These are phyloP conservation scores for Solanum tacnaense DNA, from an alignment of 257 asterid species.

Conservation along the genomic window DNA sequence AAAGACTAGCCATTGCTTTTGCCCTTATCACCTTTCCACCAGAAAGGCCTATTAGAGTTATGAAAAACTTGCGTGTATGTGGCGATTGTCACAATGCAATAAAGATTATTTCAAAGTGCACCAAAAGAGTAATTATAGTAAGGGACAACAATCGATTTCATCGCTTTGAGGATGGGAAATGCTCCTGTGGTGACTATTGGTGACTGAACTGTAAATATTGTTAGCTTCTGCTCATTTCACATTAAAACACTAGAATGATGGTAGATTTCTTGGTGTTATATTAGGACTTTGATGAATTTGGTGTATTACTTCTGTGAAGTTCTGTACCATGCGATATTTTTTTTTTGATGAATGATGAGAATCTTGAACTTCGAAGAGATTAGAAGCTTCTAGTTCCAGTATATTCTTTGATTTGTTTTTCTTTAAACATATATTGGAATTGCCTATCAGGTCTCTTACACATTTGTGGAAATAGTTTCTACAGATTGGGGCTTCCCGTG, in stretches of 20 bases:
- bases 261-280: not conserved
- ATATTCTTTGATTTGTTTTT: not conserved
- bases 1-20: constrained; percentile 83
- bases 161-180: constrained; percentile 53
- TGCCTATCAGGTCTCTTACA: not conserved
- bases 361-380: not conserved
- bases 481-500: not conserved
- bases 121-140: constrained; percentile 48
- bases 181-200: constrained; percentile 91
- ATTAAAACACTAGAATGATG: not conserved
- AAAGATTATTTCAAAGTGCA: constrained; percentile 57
- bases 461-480: not conserved
- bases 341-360: not conserved
- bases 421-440: not conserved
- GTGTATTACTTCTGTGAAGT: not conserved
- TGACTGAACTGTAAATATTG: constrained; percentile 13
- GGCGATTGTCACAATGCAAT: constrained; percentile 83
- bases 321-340: not conserved
- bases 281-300: not conserved
- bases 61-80: constrained; percentile 81
- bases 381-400: not conserved
- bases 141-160: constrained; percentile 86
- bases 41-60: constrained; percentile 56
- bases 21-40: constrained; percentile 53
- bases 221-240: not conserved